Percentiles rank a stretch among this genome's conserved stretches.
phyloP scores from a whole-genome alignment of 352 stramenopile species.

The Globisporangium viniferum region DNA sequence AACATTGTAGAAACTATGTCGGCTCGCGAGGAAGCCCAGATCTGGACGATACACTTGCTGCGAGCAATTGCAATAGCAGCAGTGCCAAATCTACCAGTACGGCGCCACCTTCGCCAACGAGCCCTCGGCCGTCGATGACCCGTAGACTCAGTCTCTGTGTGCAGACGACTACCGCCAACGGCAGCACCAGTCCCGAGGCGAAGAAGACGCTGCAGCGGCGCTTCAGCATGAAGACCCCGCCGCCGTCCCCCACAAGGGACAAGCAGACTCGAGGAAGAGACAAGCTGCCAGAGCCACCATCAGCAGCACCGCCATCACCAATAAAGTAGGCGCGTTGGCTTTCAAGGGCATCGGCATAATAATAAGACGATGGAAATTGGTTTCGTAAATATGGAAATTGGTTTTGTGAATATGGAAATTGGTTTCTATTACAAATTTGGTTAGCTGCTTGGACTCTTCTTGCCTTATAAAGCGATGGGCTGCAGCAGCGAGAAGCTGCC shows the following conservation, averaged over 20 bases:
- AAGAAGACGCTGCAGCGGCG: conserved; percentile 37
- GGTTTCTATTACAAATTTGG: conserved; percentile 10
- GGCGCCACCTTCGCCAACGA: conserved; percentile 15
- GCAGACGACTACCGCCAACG: conserved; percentile 17
- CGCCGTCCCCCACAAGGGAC: conserved; percentile 6
- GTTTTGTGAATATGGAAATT: conserved; percentile 1
- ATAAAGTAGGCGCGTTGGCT: neutral
- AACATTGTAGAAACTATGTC: conserved; percentile 46
- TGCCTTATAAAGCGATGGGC: conserved; percentile 65
- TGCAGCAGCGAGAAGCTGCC: conserved; percentile 94
- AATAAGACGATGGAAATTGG: neutral
- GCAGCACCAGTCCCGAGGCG: conserved; percentile 11
- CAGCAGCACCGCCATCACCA: neutral
- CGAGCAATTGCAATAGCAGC: neutral
- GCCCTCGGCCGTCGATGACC: conserved; percentile 20
- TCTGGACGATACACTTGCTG: neutral
- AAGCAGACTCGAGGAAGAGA: conserved; percentile 8
- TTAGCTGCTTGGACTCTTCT: conserved; percentile 10
- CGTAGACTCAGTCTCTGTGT: conserved; percentile 44
- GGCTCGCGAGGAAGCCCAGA: conserved; percentile 26
- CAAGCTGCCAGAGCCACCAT: neutral
- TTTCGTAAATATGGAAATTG: conserved; percentile 2
- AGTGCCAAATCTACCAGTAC: neutral
- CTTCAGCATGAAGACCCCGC: conserved; percentile 29
- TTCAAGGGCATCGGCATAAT: too few relatives aligned